Evolutionary conservation across 2,329 filamentous ascomycete species (phyloP), one percentile per base, ranked within the genome.

Genomic region (Fusarium miscanthi): DNA sequence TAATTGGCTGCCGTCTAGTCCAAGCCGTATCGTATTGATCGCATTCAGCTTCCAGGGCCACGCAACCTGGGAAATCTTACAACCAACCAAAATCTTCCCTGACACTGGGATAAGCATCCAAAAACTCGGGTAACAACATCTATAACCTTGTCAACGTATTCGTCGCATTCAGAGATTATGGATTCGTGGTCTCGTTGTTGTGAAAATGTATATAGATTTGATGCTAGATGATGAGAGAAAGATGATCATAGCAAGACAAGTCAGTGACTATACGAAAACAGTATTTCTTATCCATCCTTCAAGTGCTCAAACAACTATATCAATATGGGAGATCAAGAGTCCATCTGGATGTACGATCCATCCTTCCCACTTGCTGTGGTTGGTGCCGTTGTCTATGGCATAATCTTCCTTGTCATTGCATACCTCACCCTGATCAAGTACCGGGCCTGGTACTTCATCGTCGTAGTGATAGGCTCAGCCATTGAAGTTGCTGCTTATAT

Each of bases 261-360:
- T 23, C 43, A n/a, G 37, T 6, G 16, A 17, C 13, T 13, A 42
- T 14, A 46, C n/a, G 31, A 17, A 35, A 25, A 27, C 23, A 8
- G 13, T 6, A 43, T 43, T 17, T 42, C 19, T 27, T 42, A 19
- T 57, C 30, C 25, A 16, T n/a, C 51, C 27, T 12, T 43, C 13
- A n/a, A 23, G 40, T 25, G 19, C 25, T 49, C 25, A 19, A 49
- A 33, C 3, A 17, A 51, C 40, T 12, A 25, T 37, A 45, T 30
- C n/a, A 49, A 58, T 21, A 81, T 80, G 78, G 65, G 73, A 43
- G 69, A 76, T 23, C 65, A 73, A 25, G 63, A 73, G 19, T 73
- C 57, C 53, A 80, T 86, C 25, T 87, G 84, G 80, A 81, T 83
- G 66, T 87, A 86, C 72, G 73, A 79, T 23, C 83, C 84, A n/a